Evolutionary conservation across 2,329 filamentous ascomycete species (phyloP), one percentile per base, ranked within the genome.

Genomic region (Boeremia lycopersici): DNA sequence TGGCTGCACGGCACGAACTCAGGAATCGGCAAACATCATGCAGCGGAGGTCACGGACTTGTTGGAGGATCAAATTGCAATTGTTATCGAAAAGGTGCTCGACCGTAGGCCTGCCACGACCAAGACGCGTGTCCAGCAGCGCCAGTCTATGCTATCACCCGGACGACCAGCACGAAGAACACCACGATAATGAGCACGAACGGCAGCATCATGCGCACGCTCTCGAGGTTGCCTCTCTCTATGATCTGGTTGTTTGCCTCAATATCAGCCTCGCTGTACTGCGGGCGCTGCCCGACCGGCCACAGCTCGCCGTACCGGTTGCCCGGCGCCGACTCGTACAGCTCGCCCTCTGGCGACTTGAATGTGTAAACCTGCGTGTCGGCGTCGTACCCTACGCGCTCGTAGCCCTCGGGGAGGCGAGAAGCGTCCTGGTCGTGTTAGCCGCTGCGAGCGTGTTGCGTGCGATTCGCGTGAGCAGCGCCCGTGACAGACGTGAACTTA

Each of bases 171-270:
- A 85, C 64, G 42, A 86, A 69, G 55, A 79, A 81, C 13, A 84
- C 62, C 4, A 82, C 74, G 48, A 84, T 76, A 31, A 86, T 68
- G 56, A 85, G 69, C 48, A 82, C 82, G 70, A 85, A 86, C 65
- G 85, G 85, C 64, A 86, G 75, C 59, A 86, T 73, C n/a, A 78
- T 76, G 28, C 83, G 77, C 78, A 83, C 81, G 6, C 83, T 80
- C 29, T 73, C 71, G 34, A 68, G 46, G 42, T 74, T 60, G 57
- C 59, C 48, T 13, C 50, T 53, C 42, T 64, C 54, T 15, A 72
- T 55, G 15, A 48, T 38, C 23, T 45, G 49, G 47, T 71, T 63
- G 45, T 61, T 63, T 10, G 45, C 44, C 41, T 61, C 64, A 25
- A 65, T 53, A 25, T 69, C 67, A 13, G 38, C 54, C 23, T 56